Conservation (phyloP, 352 stramenopile genomes). For the Phytophthora syringae region DNA sequence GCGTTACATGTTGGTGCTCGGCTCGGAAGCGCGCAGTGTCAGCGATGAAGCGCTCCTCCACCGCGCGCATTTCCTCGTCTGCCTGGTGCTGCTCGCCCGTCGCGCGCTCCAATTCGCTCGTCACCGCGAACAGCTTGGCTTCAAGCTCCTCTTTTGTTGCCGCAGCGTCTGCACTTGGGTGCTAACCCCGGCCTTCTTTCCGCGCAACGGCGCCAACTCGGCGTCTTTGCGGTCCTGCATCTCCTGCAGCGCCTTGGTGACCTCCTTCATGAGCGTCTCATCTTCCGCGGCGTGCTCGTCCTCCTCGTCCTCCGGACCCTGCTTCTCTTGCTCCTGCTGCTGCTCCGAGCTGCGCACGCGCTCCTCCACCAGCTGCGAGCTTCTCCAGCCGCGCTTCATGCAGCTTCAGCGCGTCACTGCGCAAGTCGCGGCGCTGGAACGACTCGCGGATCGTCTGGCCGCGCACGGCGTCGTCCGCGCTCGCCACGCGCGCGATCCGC, state of each 20-base stretch:
- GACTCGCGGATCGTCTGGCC: conserved; percentile 80
- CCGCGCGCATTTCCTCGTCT: conserved; percentile 46
- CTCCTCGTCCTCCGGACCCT: conserved; percentile 20
- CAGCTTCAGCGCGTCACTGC: conserved; percentile 66
- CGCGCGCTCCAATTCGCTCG: conserved; percentile 54
- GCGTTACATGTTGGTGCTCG: conserved; percentile 58
- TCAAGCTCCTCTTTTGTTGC: conserved; percentile 61
- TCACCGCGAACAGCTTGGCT: conserved; percentile 56
- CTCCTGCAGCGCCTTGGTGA: conserved; percentile 40
- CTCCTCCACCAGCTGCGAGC: conserved; percentile 45
- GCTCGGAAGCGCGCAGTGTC: conserved; percentile 51
- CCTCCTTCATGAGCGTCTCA: conserved; percentile 42
- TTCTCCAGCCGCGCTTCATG: conserved; percentile 54
- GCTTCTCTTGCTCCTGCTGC: conserved; percentile 26
- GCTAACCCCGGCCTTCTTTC: conserved; percentile 32
- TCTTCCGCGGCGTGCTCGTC: conserved; percentile 30
- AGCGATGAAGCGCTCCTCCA: conserved; percentile 58
- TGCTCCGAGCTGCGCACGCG: conserved; percentile 47
- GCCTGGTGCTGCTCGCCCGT: conserved; percentile 45
- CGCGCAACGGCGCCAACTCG: conserved; percentile 37
- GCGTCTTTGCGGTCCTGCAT: conserved; percentile 52
- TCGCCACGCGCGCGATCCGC: conserved; percentile 42
- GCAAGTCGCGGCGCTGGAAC: conserved; percentile 78
- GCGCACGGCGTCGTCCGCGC: conserved; percentile 61
- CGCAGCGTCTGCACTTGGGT: conserved; percentile 36